phyloP scores from a whole-genome alignment of 371 early-diverging fungal genomes.

The Nematocida ironsii region DNA sequence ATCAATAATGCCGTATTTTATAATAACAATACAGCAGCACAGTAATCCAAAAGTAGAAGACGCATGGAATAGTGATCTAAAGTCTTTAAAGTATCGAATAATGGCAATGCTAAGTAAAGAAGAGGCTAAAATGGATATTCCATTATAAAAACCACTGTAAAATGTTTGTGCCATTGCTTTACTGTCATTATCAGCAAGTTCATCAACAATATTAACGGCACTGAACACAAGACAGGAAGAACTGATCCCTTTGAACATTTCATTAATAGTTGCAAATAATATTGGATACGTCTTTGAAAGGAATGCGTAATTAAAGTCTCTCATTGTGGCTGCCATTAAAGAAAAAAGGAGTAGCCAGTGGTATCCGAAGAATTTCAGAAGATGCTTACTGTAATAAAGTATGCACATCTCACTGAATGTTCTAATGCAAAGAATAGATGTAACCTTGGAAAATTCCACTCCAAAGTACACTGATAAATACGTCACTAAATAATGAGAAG shows the following conservation, averaged over 20 bases:
- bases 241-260: conserved; percentile 55
- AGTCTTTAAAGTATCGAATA: conserved; percentile 25
- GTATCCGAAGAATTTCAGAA: conserved; percentile 56
- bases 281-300: conserved; percentile 19
- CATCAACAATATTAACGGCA: conserved; percentile 53
- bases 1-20: conserved; percentile 50
- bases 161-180: conserved; percentile 54
- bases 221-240: conserved; percentile 50
- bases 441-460: conserved; percentile 36
- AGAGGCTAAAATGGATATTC: conserved; percentile 44
- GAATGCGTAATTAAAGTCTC: conserved; percentile 54
- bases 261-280: conserved; percentile 15
- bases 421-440: conserved; percentile 48
- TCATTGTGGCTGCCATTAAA: conserved; percentile 38
- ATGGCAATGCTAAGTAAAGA: conserved; percentile 39
- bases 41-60: conserved; percentile 44
- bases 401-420: conserved; percentile 53
- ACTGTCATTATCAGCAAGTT: conserved; percentile 21
- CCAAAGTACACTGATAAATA: conserved; percentile 28
- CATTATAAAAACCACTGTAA: conserved; percentile 54
- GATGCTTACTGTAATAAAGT: conserved; percentile 54
- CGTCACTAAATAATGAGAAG: conserved; percentile 48
- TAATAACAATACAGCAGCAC: conserved; percentile 30
- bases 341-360: conserved; percentile 49
- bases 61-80: conserved; percentile 46